phyloP scores from a whole-genome alignment of 2,329 filamentous ascomycete genomes.

The Colletotrichum sp. region DNA sequence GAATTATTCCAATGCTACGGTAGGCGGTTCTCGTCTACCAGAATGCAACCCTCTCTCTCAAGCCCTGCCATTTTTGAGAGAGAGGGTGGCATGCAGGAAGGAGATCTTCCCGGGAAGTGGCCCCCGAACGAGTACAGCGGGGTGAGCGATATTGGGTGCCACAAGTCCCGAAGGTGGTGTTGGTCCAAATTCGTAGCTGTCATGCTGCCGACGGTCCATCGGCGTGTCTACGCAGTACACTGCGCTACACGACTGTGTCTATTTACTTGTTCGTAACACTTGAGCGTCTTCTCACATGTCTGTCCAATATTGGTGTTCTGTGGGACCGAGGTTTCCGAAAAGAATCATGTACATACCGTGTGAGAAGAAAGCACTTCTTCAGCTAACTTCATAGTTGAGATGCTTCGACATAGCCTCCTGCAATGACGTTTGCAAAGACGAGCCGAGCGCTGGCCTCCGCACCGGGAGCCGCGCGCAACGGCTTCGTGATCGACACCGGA shows the following conservation, averaged over 20 bases:
- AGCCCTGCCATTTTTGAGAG: not conserved
- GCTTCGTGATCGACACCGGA: not conserved
- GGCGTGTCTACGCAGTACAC: not conserved
- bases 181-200: not conserved
- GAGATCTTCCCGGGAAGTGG: not conserved
- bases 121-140: not conserved
- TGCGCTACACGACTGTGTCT: not conserved
- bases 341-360: not conserved
- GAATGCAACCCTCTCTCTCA: not conserved
- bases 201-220: not conserved
- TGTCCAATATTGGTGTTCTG: not conserved
- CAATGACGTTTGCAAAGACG: not conserved
- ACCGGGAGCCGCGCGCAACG: not conserved
- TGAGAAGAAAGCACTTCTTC: not conserved
- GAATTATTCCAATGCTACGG: not conserved
- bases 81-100: not conserved
- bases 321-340: not conserved
- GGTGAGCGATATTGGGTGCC: not conserved
- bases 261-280: not conserved
- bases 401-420: not conserved
- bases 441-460: not conserved
- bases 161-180: not conserved
- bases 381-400: not conserved
- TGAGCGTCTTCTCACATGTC: not conserved
- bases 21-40: not conserved